Evolutionary conservation across 257 asterid genomes (phyloP).

Genomic region (Penstemon eatonii): DNA sequence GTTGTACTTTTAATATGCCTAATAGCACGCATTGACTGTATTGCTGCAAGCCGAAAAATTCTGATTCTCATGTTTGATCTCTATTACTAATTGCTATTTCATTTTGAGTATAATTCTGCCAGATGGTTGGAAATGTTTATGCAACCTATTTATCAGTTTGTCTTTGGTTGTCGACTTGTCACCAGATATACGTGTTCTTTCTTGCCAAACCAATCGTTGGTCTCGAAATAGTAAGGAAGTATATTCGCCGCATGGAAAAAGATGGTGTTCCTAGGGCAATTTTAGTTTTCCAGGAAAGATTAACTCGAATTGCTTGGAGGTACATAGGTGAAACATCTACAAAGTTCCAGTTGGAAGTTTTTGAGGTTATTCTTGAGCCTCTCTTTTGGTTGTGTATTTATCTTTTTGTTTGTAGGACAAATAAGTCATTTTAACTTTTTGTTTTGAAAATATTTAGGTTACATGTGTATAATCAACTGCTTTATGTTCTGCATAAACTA

Average conservation of each 20-base stretch:
- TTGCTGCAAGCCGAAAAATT: constrained; percentile 2
- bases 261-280: constrained; percentile 69
- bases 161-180: constrained; percentile 12
- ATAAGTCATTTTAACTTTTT: background rate
- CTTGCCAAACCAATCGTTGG: constrained; percentile 84
- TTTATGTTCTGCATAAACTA: background rate
- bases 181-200: constrained; percentile 80
- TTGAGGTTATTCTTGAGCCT: constrained; percentile 54
- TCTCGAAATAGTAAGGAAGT: constrained; percentile 68
- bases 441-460: background rate
- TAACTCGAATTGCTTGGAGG: constrained; percentile 67
- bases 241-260: constrained; percentile 66
- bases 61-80: constrained; percentile 5
- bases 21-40: background rate
- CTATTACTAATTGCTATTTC: background rate
- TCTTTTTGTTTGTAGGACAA: constrained; percentile 11
- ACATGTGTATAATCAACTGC: background rate
- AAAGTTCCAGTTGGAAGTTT: constrained; percentile 79
- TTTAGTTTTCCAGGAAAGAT: constrained; percentile 72
- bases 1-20: constrained; percentile 10
- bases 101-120: constrained; percentile 3
- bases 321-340: constrained; percentile 71
- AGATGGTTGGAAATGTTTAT: constrained; percentile 1
- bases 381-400: constrained; percentile 17
- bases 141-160: constrained; percentile 1